Evolutionary conservation across 2,329 filamentous ascomycete genomes (phyloP).

Genomic region (Phialophora expanda): DNA sequence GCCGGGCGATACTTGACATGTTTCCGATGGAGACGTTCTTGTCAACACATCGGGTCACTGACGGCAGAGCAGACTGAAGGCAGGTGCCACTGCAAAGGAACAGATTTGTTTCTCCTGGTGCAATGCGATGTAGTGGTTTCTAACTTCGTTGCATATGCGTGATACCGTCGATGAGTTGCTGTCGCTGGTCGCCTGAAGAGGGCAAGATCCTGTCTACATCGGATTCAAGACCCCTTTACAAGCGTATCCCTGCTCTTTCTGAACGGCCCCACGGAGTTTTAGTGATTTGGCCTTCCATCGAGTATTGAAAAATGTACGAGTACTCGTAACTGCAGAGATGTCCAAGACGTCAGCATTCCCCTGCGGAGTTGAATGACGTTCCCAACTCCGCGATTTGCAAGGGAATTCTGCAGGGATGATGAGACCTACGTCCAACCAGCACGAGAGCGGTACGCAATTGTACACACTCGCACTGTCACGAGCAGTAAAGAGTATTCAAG

Average conservation of each 20-base stretch:
- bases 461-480: too few species aligned
- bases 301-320: neutral
- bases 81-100: neutral
- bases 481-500: too few species aligned
- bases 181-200: slow-evolving; percentile 3
- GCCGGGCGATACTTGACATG: neutral
- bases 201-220: neutral
- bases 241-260: neutral
- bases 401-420: too few species aligned
- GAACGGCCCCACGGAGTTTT: neutral
- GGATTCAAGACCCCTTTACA: neutral
- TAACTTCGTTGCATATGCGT: slow-evolving; percentile 6
- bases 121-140: slow-evolving; percentile 9
- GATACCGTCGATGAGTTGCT: slow-evolving; percentile 2
- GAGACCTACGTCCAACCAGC: too few species aligned
- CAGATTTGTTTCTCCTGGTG: neutral
- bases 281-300: neutral
- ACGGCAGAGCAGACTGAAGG: neutral
- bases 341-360: neutral
- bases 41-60: neutral
- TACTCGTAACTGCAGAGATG: neutral
- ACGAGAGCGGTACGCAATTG: too few species aligned
- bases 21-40: neutral
- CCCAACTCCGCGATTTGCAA: too few species aligned
- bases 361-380: too few species aligned